A percentile compares a stretch with the other conserved stretches of the same genome.
Conservation (phyloP, 345 rosid species). For the Melastoma malabathricum region DNA sequence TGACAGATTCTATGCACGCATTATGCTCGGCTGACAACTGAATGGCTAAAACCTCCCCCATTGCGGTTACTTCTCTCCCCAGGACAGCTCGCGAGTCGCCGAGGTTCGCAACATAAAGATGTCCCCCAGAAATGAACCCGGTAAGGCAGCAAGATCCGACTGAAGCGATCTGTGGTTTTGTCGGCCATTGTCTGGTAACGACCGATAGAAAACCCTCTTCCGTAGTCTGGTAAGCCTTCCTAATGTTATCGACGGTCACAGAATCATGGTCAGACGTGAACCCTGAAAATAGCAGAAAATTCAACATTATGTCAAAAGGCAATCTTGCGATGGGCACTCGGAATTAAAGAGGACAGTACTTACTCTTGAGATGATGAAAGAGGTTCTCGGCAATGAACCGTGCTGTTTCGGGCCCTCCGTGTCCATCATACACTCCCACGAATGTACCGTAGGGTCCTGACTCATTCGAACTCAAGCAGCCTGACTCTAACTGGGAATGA, state of each 20-base stretch:
- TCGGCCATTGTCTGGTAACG: conserved; percentile 33
- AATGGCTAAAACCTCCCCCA: conserved; percentile 32
- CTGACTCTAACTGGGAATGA: conserved; percentile 44
- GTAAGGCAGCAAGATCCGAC: conserved; percentile 44
- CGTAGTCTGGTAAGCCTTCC: conserved; percentile 37
- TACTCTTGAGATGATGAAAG: conserved; percentile 35
- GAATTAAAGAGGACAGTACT: too few relatives aligned
- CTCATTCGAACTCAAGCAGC: conserved; percentile 28
- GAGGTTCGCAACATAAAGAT: conserved; percentile 33
- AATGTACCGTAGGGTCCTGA: conserved; percentile 42
- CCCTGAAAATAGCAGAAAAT: conserved; percentile 12
- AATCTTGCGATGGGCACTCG: too few relatives aligned
- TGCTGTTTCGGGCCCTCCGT: conserved; percentile 41
- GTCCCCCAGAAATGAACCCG: conserved; percentile 28
- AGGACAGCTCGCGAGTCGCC: conserved; percentile 48
- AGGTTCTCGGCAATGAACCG: conserved; percentile 31
- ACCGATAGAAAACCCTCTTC: conserved; percentile 36
- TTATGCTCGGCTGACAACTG: conserved; percentile 43
- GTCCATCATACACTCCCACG: conserved; percentile 42
- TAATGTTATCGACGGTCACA: conserved; percentile 30
- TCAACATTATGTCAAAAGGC: too few relatives aligned
- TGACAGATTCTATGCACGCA: conserved; percentile 31
- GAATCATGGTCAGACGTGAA: conserved; percentile 32
- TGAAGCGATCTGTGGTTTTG: conserved; percentile 38
- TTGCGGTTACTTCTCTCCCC: conserved; percentile 32